These are phyloP conservation scores for Acanthamoeba castellanii DNA, from an alignment of 208 protist species.

Conservation along the genomic window DNA sequence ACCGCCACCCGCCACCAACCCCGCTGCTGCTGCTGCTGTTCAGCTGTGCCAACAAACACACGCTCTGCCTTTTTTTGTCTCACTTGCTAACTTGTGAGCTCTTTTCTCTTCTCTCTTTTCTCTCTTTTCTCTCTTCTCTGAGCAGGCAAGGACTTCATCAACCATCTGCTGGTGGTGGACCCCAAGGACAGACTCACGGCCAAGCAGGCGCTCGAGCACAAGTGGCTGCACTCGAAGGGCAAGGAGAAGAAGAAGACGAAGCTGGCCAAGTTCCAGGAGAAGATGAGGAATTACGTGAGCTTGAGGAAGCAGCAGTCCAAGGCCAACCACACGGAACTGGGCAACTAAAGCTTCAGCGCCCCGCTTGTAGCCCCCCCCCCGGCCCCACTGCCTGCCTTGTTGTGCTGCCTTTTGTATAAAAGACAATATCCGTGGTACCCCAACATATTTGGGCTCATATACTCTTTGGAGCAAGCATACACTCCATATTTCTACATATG, in stretches of 20 bases:
- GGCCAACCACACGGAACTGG: background rate
- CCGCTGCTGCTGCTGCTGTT: no score
- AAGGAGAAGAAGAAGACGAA: slow-evolving; percentile 75
- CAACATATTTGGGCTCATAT: no score
- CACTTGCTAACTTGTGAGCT: no score
- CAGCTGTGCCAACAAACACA: background rate
- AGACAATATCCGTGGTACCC: background rate
- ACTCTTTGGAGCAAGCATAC: no score
- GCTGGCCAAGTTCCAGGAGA: slow-evolving; percentile 77
- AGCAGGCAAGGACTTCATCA: slow-evolving; percentile 80
- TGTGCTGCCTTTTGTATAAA: slow-evolving; percentile 1
- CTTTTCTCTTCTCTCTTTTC: background rate
- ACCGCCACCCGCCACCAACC: background rate
- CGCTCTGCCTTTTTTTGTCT: no score
- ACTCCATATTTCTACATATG: no score
- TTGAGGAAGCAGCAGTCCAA: slow-evolving; percentile 63
- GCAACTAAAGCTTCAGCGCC: background rate
- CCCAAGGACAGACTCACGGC: slow-evolving; percentile 83
- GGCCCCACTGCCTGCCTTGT: background rate
- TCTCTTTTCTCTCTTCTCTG: background rate
- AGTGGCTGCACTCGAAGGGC: slow-evolving; percentile 61
- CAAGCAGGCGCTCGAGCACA: slow-evolving; percentile 85
- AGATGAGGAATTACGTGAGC: slow-evolving; percentile 72
- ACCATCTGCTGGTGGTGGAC: slow-evolving; percentile 85
- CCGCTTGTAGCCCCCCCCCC: background rate